A percentile compares a stretch with the other conserved stretches of the same genome.
These are phyloP conservation scores for Sordaria brevicollis DNA, from an alignment of 495 filamentous ascomycete genomes.

Conservation along the genomic window DNA sequence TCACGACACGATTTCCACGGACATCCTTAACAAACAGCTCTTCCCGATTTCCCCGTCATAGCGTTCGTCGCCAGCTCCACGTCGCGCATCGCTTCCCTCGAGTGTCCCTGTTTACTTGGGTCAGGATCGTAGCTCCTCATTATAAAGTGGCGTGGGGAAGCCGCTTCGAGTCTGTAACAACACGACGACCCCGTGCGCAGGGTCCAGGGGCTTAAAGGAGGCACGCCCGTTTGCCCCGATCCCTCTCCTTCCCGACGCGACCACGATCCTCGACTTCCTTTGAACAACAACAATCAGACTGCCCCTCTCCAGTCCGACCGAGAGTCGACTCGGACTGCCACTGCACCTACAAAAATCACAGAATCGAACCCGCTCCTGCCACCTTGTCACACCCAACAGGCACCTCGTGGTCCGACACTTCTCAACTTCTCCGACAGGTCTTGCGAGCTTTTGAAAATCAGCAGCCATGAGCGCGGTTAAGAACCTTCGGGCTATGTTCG, in stretches of 20 bases:
- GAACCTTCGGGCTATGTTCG: slow-evolving; percentile 83
- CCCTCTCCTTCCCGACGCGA: not conserved
- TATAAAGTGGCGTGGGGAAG: not conserved
- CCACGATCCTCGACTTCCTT: not conserved
- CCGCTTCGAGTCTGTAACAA: not conserved
- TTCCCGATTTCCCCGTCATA: not conserved
- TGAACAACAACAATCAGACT: not conserved
- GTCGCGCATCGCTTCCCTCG: not conserved
- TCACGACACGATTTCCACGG: not conserved
- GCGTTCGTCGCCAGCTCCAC: not conserved
- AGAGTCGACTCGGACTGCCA: not conserved
- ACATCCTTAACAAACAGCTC: not conserved
- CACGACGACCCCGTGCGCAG: not conserved
- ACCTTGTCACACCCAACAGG: not conserved
- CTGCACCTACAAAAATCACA: not conserved
- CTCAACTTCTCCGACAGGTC: not conserved
- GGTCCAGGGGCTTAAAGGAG: not conserved
- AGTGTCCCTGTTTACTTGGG: not conserved
- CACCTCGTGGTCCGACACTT: not conserved
- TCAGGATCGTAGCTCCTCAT: not conserved
- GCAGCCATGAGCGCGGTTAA: slow-evolving; percentile 39
- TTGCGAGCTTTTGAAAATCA: slow-evolving; percentile 1
- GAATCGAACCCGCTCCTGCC: not conserved
- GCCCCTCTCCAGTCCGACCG: not conserved
- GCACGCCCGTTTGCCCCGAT: not conserved